Evolutionary conservation across 352 stramenopile genomes (phyloP), one percentile per base, ranked within the genome.

Genomic region (Pythium sp.): DNA sequence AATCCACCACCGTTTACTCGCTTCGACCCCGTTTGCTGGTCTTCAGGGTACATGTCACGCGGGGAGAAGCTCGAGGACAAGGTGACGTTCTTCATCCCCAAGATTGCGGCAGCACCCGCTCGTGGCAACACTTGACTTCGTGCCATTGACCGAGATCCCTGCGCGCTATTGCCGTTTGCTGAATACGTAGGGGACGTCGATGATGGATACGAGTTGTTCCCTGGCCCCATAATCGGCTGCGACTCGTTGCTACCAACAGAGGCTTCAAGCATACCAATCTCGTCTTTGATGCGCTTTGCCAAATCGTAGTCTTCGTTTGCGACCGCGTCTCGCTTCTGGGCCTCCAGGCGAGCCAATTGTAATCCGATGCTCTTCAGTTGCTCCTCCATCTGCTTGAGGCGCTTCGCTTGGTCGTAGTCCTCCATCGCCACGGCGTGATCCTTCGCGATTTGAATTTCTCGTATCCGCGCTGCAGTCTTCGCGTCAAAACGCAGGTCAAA

Each of bases 271-370:
- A 81, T 72, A 1, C 60, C 70, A 47, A 98, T 96, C 62, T 97
- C 88, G 49, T 92, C 77, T 68, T 98, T 98, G 43, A 98, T 85
- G 20, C 80, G 78, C 73, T 97, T 97, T 26, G 94, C 94, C 20
- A 85, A 62, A 62, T 98, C 93, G 61, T 98, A 98, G 68, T 98
- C 93, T 72, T 98, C 94, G 28, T 87, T 92, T 2, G 84, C 78
- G 20, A 98, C 93, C 0, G 93, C 93, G 43, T 96, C 81, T 64
- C 78, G 78, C 69, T 98, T 98, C 53, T 92, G 86, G 4, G 81
- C 72, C 54, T 98, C 90, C 0, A 98, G 77, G 11, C 89, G 76
- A 12, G 92, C 87, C 47, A 98, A 77, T 69, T 97, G 82, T 36
- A 94, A 69, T 1, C 94, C 93, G 57, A 96, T 76, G 51, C 79